These are phyloP conservation scores for Elaeagnus macrophylla DNA, from an alignment of 306 rosid species.

Conservation along the genomic window DNA sequence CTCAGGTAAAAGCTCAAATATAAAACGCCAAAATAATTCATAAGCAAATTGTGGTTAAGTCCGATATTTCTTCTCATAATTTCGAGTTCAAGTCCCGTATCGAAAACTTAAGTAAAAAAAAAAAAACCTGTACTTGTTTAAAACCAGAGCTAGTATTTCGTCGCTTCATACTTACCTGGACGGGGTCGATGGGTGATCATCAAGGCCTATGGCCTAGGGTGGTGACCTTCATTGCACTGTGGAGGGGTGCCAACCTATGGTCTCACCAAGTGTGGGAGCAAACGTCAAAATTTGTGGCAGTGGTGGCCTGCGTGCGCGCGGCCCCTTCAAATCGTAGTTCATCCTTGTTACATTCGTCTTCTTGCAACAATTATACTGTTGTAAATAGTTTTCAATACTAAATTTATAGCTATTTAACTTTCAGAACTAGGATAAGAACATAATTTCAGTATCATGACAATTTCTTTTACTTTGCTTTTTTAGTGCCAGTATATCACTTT, in stretches of 20 bases:
- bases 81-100: constrained; percentile 3
- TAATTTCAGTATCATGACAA: too few relatives aligned
- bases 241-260: constrained; percentile 33
- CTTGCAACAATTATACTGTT: too few relatives aligned
- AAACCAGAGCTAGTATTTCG: not conserved
- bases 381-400: too few relatives aligned
- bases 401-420: too few relatives aligned
- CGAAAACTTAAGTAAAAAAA: not conserved
- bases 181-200: constrained; percentile 33
- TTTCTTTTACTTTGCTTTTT: too few relatives aligned
- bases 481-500: too few relatives aligned
- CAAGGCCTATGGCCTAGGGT: constrained; percentile 28
- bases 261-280: constrained; percentile 28
- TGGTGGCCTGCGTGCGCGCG: constrained; percentile 49
- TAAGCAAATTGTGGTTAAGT: too few relatives aligned
- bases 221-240: constrained; percentile 34
- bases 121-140: not conserved
- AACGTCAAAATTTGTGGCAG: constrained; percentile 43
- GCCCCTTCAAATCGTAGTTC: constrained; percentile 26
- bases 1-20: too few relatives aligned
- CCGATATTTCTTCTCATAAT: too few relatives aligned
- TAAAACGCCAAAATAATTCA: too few relatives aligned
- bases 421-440: too few relatives aligned
- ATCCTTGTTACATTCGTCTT: too few relatives aligned
- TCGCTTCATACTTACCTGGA: constrained; percentile 28